These are phyloP conservation scores for Cutaneotrichosporon spelunceum DNA, from an alignment of 1,284 basidiomycete genomes.

Conservation along the genomic window DNA sequence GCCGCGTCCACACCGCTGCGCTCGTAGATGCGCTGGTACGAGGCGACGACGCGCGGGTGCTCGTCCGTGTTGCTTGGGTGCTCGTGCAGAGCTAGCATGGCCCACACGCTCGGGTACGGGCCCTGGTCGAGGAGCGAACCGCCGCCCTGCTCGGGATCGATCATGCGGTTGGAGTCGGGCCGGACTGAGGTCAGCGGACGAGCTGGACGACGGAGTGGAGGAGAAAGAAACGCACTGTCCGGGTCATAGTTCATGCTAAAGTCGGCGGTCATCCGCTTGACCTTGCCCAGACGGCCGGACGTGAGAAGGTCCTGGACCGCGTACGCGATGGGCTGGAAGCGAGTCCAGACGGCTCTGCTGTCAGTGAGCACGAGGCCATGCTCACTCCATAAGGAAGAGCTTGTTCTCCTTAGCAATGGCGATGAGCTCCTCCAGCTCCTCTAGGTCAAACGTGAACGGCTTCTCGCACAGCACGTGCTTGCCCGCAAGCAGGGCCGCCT, in stretches of 20 bases:
- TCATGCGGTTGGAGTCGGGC: slow-evolving; percentile 60
- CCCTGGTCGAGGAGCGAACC: slow-evolving; percentile 80
- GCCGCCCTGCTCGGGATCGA: slow-evolving; percentile 76
- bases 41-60: slow-evolving; percentile 54
- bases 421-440: slow-evolving; percentile 60
- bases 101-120: slow-evolving; percentile 80
- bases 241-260: slow-evolving; percentile 69
- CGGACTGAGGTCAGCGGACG: slow-evolving; percentile 24
- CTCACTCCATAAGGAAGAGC: slow-evolving; percentile 79
- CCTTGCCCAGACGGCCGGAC: slow-evolving; percentile 46
- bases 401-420: slow-evolving; percentile 68
- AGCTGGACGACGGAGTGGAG: background rate
- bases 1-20: slow-evolving; percentile 74
- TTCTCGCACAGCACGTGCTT: slow-evolving; percentile 88
- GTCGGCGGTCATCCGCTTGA: slow-evolving; percentile 60
- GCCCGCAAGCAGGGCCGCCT: slow-evolving; percentile 69
- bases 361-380: slow-evolving; percentile 51
- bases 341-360: slow-evolving; percentile 49
- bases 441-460: slow-evolving; percentile 54
- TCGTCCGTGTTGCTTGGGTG: slow-evolving; percentile 62
- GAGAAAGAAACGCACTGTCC: slow-evolving; percentile 58
- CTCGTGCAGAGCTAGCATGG: slow-evolving; percentile 74
- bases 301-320: slow-evolving; percentile 46
- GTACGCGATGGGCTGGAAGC: slow-evolving; percentile 51
- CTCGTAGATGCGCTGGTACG: slow-evolving; percentile 56